Evolutionary conservation across 345 rosid species (phyloP).

Genomic region (Citrus australasica): DNA sequence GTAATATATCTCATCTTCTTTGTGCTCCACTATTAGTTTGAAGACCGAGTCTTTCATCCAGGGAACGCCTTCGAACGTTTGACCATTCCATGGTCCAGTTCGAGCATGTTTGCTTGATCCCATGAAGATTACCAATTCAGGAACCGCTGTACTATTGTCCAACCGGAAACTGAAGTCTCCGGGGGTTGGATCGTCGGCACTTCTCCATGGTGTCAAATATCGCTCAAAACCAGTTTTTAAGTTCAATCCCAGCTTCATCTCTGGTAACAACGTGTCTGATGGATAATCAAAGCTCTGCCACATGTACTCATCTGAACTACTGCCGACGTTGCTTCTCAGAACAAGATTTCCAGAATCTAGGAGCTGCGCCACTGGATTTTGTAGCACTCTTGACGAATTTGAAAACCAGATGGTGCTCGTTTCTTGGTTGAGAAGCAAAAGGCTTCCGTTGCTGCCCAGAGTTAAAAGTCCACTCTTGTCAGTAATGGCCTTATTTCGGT

Average conservation of each 20-base stretch:
- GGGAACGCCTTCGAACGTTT: neutral
- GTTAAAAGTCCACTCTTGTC: neutral
- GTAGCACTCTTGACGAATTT: neutral
- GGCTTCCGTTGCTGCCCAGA: neutral
- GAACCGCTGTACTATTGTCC: neutral
- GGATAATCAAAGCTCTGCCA: neutral
- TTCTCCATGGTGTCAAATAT: neutral
- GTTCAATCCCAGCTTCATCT: neutral
- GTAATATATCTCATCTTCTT: neutral
- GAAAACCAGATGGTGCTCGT: neutral
- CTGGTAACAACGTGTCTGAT: neutral
- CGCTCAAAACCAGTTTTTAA: neutral
- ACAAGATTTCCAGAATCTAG: neutral
- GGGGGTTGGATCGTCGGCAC: neutral
- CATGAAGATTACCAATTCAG: neutral
- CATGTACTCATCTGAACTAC: neutral
- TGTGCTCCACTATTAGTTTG: neutral
- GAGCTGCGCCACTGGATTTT: neutral
- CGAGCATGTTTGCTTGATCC: neutral
- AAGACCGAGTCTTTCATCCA: neutral
- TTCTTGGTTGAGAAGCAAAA: neutral
- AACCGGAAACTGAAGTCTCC: neutral
- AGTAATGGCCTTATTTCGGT: neutral
- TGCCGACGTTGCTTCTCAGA: neutral
- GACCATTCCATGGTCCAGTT: neutral